Evolutionary conservation across 106 monocot species (phyloP).

Genomic region (Dioscorea alata): DNA sequence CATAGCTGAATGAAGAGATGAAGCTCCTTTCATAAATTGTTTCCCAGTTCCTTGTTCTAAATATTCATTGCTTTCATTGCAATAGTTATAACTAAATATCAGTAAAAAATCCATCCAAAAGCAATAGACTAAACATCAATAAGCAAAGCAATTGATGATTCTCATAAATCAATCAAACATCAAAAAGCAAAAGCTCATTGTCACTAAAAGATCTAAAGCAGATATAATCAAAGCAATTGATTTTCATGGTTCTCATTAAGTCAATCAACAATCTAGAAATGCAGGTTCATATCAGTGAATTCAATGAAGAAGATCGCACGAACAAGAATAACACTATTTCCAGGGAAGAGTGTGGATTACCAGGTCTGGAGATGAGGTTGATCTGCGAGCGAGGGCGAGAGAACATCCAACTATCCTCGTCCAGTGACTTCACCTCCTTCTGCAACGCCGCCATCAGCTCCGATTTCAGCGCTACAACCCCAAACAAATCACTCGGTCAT

Average conservation of each 20-base stretch:
- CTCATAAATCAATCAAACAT: background rate
- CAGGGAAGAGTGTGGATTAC: conserved; percentile 18
- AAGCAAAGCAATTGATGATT: too few species aligned
- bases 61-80: too few species aligned
- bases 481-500: background rate
- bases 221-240: background rate
- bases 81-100: too few species aligned
- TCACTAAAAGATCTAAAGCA: background rate
- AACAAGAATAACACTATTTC: background rate
- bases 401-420: conserved; percentile 88
- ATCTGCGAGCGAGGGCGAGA: conserved; percentile 76
- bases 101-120: too few species aligned
- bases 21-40: too few species aligned
- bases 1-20: too few species aligned
- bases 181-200: background rate
- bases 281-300: background rate
- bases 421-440: conserved; percentile 79
- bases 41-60: too few species aligned
- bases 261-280: background rate
- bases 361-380: conserved; percentile 62
- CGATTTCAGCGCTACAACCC: conserved; percentile 48
- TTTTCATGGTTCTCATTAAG: background rate
- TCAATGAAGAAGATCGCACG: background rate
- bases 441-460: conserved; percentile 72
- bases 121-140: too few species aligned